phyloP scores from a whole-genome alignment of 2,329 filamentous ascomycete genomes.

The Camillea tinctor region DNA sequence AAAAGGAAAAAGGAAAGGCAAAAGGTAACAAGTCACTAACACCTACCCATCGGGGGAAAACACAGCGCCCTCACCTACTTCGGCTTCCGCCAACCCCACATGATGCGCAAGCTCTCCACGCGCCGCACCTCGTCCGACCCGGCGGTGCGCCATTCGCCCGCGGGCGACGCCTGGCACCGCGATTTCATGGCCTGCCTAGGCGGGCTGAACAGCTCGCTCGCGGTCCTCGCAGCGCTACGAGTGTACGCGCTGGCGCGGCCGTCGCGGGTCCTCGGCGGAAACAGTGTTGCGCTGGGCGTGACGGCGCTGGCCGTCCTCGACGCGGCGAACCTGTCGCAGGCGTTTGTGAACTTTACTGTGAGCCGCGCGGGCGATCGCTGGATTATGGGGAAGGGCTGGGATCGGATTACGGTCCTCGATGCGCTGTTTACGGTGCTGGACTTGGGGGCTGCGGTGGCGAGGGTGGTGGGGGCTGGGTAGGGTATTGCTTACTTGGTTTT shows the following conservation, averaged over 20 bases:
- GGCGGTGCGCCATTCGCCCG: slow-evolving; percentile 5
- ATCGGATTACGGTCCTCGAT: slow-evolving; percentile 25
- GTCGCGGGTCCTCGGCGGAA: too few relatives aligned
- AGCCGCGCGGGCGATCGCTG: slow-evolving; percentile 17
- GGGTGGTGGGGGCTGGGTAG: background rate
- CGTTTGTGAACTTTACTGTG: slow-evolving; percentile 22
- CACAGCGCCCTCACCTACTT: slow-evolving; percentile 21
- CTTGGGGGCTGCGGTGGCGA: background rate
- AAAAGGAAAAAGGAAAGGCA: too few relatives aligned
- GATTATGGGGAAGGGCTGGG: slow-evolving; percentile 29
- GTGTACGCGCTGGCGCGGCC: slow-evolving; percentile 15
- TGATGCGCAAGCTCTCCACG: slow-evolving; percentile 19
- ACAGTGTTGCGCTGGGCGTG: background rate
- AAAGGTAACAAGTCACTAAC: too few relatives aligned
- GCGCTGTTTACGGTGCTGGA: slow-evolving; percentile 11
- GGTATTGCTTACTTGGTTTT: background rate
- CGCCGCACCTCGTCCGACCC: slow-evolving; percentile 11
- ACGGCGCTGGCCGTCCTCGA: slow-evolving; percentile 24
- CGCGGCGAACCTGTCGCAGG: slow-evolving; percentile 27
- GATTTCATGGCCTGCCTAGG: slow-evolving; percentile 28
- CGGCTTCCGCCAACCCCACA: slow-evolving; percentile 13
- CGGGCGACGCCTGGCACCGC: slow-evolving; percentile 26
- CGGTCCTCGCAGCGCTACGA: slow-evolving; percentile 19
- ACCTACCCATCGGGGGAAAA: too few relatives aligned
- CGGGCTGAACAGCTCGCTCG: slow-evolving; percentile 22